Conservation (phyloP, 164 flowering plant species). For the Vitis riparia region DNA sequence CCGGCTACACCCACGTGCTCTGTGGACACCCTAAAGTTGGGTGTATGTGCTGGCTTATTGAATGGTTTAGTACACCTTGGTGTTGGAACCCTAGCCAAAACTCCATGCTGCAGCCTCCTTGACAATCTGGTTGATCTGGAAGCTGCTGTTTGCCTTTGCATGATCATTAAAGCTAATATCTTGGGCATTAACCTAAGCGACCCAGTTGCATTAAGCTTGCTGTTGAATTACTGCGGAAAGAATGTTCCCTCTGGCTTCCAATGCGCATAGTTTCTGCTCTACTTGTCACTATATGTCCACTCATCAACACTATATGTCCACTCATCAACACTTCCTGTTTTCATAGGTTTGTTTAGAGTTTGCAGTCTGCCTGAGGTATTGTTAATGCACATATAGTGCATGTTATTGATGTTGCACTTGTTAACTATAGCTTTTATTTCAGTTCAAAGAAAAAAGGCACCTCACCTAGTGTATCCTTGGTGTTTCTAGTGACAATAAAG, state of each 20-base stretch:
- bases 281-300: too few species aligned
- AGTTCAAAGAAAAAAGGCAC: too few species aligned
- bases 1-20: conserved; percentile 22
- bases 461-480: too few species aligned
- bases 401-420: too few species aligned
- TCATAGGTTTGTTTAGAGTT: too few species aligned
- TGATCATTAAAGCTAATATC: conserved; percentile 25
- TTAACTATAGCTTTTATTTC: too few species aligned
- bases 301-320: too few species aligned
- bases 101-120: conserved; percentile 25
- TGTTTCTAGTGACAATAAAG: too few species aligned
- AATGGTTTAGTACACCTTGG: conserved; percentile 16
- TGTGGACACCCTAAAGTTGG: conserved; percentile 25
- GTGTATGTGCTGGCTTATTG: conserved; percentile 28
- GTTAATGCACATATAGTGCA: too few species aligned
- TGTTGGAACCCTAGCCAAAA: conserved; percentile 23
- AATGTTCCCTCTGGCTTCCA: conserved; percentile 22
- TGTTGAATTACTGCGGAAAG: conserved; percentile 30
- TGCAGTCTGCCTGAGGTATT: too few species aligned
- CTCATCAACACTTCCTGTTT: too few species aligned
- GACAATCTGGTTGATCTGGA: conserved; percentile 25
- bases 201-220: conserved; percentile 29
- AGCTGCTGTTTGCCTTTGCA: conserved; percentile 38
- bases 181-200: conserved; percentile 25
- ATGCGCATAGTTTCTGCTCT: conserved; percentile 11